A percentile compares a stretch with the other conserved stretches of the same genome.
phyloP scores from a whole-genome alignment of 768 basidiomycete genomes.

The Psilocybe tampanensis region DNA sequence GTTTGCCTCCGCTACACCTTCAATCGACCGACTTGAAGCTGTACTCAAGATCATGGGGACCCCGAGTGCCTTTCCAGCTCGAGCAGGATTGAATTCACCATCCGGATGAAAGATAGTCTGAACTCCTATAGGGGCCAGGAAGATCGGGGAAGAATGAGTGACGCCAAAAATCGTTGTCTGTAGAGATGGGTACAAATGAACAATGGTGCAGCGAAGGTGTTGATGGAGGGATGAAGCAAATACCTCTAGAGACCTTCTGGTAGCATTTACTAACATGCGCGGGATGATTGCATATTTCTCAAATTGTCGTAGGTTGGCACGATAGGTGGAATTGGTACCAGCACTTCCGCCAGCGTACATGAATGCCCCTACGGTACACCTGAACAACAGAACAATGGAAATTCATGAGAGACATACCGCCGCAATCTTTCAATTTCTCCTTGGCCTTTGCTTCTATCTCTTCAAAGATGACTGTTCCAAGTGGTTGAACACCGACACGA shows the following conservation, averaged over 20 bases:
- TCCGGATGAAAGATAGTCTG: constrained; percentile 74
- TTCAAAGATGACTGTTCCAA: constrained; percentile 63
- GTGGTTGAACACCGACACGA: constrained; percentile 41
- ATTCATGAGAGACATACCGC: constrained; percentile 33
- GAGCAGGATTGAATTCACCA: constrained; percentile 71
- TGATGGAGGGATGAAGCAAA: constrained; percentile 4
- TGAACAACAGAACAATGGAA: background rate
- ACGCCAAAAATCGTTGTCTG: constrained; percentile 76
- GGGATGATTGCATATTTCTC: constrained; percentile 77
- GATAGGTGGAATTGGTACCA: constrained; percentile 68
- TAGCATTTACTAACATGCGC: constrained; percentile 70
- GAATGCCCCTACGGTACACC: constrained; percentile 55
- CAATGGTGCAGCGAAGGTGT: background rate
- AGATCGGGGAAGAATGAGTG: constrained; percentile 58
- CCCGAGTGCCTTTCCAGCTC: constrained; percentile 61
- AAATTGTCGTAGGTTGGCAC: constrained; percentile 65
- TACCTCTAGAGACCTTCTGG: constrained; percentile 62
- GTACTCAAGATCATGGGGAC: constrained; percentile 79
- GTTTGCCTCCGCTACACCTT: constrained; percentile 75
- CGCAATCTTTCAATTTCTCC: constrained; percentile 60
- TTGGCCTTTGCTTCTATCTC: constrained; percentile 69
- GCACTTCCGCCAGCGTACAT: constrained; percentile 80
- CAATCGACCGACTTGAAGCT: constrained; percentile 71
- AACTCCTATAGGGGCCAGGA: constrained; percentile 78
- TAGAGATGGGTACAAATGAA: background rate